phyloP scores from a whole-genome alignment of 805 yeast genomes.

The Wickerhamomyces queroliae region DNA sequence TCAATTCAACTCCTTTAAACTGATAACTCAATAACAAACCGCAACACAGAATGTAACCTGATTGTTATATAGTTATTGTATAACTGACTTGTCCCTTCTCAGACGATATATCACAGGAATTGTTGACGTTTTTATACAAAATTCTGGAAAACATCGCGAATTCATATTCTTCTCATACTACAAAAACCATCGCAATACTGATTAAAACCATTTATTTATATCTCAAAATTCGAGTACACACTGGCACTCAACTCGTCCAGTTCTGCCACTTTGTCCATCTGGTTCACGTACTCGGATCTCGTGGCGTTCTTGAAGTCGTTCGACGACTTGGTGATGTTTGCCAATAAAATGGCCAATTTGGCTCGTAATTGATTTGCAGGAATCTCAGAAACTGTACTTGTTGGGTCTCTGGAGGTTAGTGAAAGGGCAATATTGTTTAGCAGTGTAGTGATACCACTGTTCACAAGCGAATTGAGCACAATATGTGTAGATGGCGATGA shows the following conservation, averaged over 20 bases:
- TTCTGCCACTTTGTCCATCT: conserved; percentile 49
- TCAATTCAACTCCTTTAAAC: too few relatives aligned
- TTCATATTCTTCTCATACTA: neutral
- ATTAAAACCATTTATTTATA: neutral
- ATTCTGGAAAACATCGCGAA: too few relatives aligned
- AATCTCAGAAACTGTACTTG: conserved; percentile 12
- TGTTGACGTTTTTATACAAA: too few relatives aligned
- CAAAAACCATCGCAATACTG: neutral
- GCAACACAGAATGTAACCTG: too few relatives aligned
- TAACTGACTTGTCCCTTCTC: too few relatives aligned
- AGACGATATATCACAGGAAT: too few relatives aligned
- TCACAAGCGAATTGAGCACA: conserved; percentile 30
- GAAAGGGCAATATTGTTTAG: conserved; percentile 21
- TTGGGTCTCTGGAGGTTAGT: conserved; percentile 11
- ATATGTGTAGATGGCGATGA: conserved; percentile 29
- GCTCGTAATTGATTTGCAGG: conserved; percentile 23
- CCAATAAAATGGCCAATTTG: conserved; percentile 67
- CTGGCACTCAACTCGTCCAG: conserved; percentile 86
- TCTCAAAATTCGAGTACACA: conserved; percentile 72
- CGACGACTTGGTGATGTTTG: conserved; percentile 63
- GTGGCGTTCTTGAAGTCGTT: conserved; percentile 42
- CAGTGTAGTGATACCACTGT: conserved; percentile 30
- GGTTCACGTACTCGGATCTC: conserved; percentile 36
- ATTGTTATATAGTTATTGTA: too few relatives aligned
- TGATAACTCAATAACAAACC: too few relatives aligned